These are phyloP conservation scores for Pseudomonodictys pantanalensis DNA, from an alignment of 495 filamentous ascomycete species.

Conservation along the genomic window DNA sequence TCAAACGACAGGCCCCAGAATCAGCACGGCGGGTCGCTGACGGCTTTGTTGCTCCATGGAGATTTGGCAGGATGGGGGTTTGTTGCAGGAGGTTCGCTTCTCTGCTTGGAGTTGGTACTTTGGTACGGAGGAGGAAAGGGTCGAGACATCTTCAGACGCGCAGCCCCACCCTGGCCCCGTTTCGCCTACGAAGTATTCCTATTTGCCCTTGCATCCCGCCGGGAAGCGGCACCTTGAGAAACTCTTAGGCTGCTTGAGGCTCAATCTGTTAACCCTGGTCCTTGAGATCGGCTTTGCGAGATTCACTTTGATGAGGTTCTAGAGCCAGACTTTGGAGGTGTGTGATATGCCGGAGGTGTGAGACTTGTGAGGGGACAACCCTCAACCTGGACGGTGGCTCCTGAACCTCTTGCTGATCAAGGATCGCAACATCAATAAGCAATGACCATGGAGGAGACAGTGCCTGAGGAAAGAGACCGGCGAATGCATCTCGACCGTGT, in stretches of 20 bases:
- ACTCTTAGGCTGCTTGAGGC: slow-evolving; percentile 12
- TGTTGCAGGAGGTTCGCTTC: slow-evolving; percentile 20
- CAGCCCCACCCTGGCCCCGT: slow-evolving; percentile 21
- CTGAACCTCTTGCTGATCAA: not conserved
- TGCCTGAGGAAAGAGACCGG: slow-evolving; percentile 1
- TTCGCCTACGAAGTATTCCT: slow-evolving; percentile 15
- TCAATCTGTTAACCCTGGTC: slow-evolving; percentile 9
- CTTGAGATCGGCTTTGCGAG: slow-evolving; percentile 1
- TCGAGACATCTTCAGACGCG: slow-evolving; percentile 17
- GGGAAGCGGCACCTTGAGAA: slow-evolving; percentile 1
- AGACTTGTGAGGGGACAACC: slow-evolving; percentile 4
- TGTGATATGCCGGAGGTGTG: slow-evolving; percentile 15
- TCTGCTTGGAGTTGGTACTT: slow-evolving; percentile 4
- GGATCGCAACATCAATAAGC: not conserved
- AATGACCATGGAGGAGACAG: slow-evolving; percentile 2
- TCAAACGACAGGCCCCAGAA: slow-evolving; percentile 20
- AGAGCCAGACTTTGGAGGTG: not conserved
- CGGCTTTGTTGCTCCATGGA: slow-evolving; percentile 10
- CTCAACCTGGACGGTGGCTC: not conserved
- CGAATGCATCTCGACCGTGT: slow-evolving; percentile 1
- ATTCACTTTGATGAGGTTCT: slow-evolving; percentile 9
- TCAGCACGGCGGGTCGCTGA: slow-evolving; percentile 10
- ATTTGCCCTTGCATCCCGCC: slow-evolving; percentile 6
- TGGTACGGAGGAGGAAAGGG: slow-evolving; percentile 9
- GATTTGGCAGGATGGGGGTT: slow-evolving; percentile 4